Base-by-base conservation (phyloP, 345 rosid species). In the Aethionema arabicum region DNA sequence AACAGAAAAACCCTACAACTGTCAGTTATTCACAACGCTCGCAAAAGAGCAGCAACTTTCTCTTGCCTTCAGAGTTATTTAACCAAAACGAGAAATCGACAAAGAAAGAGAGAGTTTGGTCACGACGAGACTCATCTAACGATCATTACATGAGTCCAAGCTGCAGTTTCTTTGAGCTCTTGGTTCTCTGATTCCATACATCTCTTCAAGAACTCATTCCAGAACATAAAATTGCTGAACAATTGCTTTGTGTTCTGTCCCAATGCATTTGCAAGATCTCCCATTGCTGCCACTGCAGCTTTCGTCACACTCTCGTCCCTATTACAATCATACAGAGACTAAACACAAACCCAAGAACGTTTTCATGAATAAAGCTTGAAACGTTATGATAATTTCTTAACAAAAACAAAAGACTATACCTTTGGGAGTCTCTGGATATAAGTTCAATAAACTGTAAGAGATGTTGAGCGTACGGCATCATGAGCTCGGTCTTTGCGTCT, bases 261-360 rank as follows among this genome's bases (percentile, higher is more conserved):
- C 11, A 89, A 83, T 3, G 91, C 88, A 46, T 89, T 96, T 0
- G 95, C 98, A 11, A 92, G 87, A 79, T 92, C 96, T 30, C 98
- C 98, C 85, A 87, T 82, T 46, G 91, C 96, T 0, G 93, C 98
- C 29, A 89, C 85, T 6, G 95, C 92, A 5, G 95, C 96, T 73
- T 81, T 92, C 4, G 91, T 89, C 48, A 92, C 91, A 49, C 79
- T 69, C 75, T 89, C 98, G 54, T 92, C 93, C 81, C 96, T 92
- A 76, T 38, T 31, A 44, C 41, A 59, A 29, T 21, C 27, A 21
- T 1, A 21, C 27, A 8, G 13, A n/a, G 45, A 33, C 0, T 12
- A 4, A 38, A 33, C 52, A 38, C 8, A 32, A 45, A 66, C 39
- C 45, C 6, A 11, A 8, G 0, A n/a, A 41, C n/a, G 13, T 7